Evolutionary conservation across 2,329 filamentous ascomycete species (phyloP), one percentile per base, ranked within the genome.

Genomic region (Xylariales sp.): DNA sequence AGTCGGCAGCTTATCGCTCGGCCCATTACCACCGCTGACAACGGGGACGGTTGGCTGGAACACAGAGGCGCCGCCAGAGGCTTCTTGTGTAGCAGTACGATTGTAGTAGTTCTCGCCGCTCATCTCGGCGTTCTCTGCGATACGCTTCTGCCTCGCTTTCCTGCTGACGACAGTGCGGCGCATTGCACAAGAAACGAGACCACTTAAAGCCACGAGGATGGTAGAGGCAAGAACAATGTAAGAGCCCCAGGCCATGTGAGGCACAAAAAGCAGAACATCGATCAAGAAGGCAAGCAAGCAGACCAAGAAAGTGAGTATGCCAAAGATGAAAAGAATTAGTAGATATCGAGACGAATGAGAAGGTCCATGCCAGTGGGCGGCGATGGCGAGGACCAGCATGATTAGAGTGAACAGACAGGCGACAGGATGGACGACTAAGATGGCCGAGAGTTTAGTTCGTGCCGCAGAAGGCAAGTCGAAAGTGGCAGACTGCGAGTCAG

Each of bases 121-220:
- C 90, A 97, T 97, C 60, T 97, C 90, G 6, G 90, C 88, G 59
- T 97, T 95, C 62, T 94, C 86, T 3, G 82, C 88, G 58, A 97
- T 94, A 33, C 88, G 80, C 70, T 84, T 88, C 73, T 93, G 90
- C 47, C 90, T 79, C n/a, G 90, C 87, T 68, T 96, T 96, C 54
- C 91, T 80, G 62, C 87, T 87, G 46, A 96, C 87, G 43, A 97
- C 71, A 3, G 90, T 94, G 46, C 91, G 82, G 49, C 93, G 85
- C 89, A 97, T 97, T 16, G 88, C 89, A 61, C 90, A 98, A 7
- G 89, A 90, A 25, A 96, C 82, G 43, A 98, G 76, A 31, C 84
- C 85, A 58, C 87, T 86, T 18, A 88, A 71, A 38, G 86, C 82
- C 37, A 95, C 86, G 42, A 96, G 69, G 45, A 96, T 84, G 18